Evolutionary conservation across 805 yeast genomes (phyloP).

Genomic region (Lipomyces spencermartinsiae): DNA sequence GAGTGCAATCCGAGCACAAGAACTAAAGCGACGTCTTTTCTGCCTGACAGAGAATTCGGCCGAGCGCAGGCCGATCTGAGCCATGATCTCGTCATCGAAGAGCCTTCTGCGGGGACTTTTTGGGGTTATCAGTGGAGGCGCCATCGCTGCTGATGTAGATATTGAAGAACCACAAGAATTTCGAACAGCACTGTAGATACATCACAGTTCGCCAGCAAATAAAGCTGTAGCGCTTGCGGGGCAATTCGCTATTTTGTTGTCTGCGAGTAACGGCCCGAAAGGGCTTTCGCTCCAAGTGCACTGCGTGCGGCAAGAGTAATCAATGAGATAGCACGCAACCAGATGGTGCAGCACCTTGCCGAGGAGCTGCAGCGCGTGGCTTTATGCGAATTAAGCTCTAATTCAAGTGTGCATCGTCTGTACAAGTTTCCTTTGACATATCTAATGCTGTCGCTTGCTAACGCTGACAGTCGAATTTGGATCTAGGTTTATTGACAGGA

Average conservation of each 20-base stretch:
- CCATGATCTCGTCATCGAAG: not conserved
- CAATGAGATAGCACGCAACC: not conserved
- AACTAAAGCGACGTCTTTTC: not conserved
- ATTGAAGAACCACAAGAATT: not conserved
- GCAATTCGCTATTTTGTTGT: not conserved
- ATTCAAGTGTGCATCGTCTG: not conserved
- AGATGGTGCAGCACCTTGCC: not conserved
- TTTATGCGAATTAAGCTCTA: not conserved
- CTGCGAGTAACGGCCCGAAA: not conserved
- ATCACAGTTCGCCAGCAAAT: not conserved
- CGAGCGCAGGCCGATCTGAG: not conserved
- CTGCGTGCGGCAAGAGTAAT: not conserved
- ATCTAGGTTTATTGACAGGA: too few species aligned
- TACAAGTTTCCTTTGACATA: not conserved
- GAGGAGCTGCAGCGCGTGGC: not conserved
- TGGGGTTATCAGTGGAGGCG: not conserved
- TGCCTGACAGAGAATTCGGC: not conserved
- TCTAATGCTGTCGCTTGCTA: not conserved
- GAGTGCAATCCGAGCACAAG: not conserved
- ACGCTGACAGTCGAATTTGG: too few species aligned
- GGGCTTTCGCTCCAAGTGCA: not conserved
- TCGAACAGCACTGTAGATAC: not conserved
- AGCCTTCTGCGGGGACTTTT: not conserved
- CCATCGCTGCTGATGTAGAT: not conserved
- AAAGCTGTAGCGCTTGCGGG: not conserved